These are phyloP conservation scores for Aspergillus ochraceoroseus DNA, from an alignment of 2,329 filamentous ascomycete species.

Conservation along the genomic window DNA sequence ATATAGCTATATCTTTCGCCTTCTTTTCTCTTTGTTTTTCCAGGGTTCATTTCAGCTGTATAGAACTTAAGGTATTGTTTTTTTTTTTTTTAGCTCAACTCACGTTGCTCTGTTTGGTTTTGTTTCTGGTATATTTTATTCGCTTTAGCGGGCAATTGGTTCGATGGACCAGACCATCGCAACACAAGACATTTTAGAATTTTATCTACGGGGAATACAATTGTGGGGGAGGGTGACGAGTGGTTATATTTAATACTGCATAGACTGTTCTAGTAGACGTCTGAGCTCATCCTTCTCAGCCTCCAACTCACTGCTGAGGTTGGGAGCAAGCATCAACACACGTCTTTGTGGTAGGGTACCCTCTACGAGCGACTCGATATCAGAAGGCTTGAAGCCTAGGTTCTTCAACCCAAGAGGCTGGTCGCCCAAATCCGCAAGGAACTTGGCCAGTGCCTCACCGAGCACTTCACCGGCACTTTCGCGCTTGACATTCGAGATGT, in stretches of 20 bases:
- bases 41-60: too few relatives aligned
- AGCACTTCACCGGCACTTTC: conserved; percentile 88
- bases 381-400: conserved; percentile 68
- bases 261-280: conserved; percentile 60
- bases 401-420: conserved; percentile 82
- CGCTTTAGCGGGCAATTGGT: too few relatives aligned
- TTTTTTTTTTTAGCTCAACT: too few relatives aligned
- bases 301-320: conserved; percentile 63
- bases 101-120: too few relatives aligned
- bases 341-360: conserved; percentile 89
- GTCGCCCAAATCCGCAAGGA: conserved; percentile 77
- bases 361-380: conserved; percentile 82
- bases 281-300: conserved; percentile 68
- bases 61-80: too few relatives aligned
- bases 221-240: too few relatives aligned
- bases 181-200: too few relatives aligned
- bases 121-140: too few relatives aligned
- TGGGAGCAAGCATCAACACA: conserved; percentile 88
- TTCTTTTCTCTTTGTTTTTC: too few relatives aligned
- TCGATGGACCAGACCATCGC: too few relatives aligned
- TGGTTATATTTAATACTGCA: conserved; percentile 46
- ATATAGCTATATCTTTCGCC: too few relatives aligned
- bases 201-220: too few relatives aligned
- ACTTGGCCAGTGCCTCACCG: conserved; percentile 73
- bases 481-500: conserved; percentile 78